A percentile compares a stretch with the other conserved stretches of the same genome.
Evolutionary conservation across 495 filamentous ascomycete species (phyloP).

Genomic region (Hypoxylon cercidicola): DNA sequence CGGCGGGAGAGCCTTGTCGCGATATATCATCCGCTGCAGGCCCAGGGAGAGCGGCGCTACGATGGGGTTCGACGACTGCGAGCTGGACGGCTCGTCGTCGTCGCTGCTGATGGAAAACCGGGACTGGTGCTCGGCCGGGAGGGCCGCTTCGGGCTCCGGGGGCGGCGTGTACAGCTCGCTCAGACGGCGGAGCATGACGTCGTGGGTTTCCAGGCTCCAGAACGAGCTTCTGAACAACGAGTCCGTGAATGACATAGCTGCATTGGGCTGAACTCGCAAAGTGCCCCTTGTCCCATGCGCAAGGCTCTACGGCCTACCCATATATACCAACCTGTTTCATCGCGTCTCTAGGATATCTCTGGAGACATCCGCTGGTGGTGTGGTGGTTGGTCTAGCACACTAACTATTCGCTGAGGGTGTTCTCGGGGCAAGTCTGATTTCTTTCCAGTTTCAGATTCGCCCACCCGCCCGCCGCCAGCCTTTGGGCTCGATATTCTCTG

Average conservation of each 20-base stretch:
- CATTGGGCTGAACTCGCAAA: not conserved
- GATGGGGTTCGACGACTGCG: constrained; percentile 13
- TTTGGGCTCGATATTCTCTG: constrained; percentile 1
- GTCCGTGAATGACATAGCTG: constrained; percentile 31
- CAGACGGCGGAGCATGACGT: constrained; percentile 28
- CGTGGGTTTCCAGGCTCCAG: constrained; percentile 35
- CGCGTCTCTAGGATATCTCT: constrained; percentile 14
- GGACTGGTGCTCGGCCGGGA: constrained; percentile 17
- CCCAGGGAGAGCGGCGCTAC: constrained; percentile 11
- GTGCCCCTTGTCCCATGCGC: not conserved
- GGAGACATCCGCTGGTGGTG: constrained; percentile 38
- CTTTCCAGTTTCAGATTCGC: not conserved
- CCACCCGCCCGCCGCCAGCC: not conserved
- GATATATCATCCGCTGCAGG: not conserved
- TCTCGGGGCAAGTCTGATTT: not conserved
- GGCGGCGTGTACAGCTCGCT: constrained; percentile 17
- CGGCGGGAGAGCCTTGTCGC: constrained; percentile 28
- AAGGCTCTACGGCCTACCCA: constrained; percentile 1
- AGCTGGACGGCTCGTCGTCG: constrained; percentile 20
- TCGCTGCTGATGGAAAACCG: constrained; percentile 40
- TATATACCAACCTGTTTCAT: constrained; percentile 10
- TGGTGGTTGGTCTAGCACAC: constrained; percentile 1
- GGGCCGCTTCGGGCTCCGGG: not conserved
- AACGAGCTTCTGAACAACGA: constrained; percentile 35
- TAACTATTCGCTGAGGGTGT: constrained; percentile 3